Base-by-base conservation (phyloP, 805 yeast species). In the Blastobotrys mokoenaii region DNA sequence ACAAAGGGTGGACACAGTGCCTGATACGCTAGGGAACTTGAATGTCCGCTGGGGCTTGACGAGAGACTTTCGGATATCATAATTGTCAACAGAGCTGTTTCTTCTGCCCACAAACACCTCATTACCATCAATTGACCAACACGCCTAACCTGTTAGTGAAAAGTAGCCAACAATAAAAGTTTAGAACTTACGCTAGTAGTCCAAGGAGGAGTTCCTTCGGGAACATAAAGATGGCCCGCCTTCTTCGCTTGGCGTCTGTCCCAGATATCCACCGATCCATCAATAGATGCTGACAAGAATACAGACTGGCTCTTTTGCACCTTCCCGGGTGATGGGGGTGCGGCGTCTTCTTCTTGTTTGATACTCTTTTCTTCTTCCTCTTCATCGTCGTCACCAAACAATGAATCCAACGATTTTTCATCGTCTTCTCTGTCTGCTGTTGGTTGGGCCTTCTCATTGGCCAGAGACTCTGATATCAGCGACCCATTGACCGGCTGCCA, bases 71-170 rank as follows among this genome's bases (percentile, higher is more conserved):
- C 69, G 58, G 14, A 68, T 44, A 29, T 66, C 67, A 46, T 55
- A 68, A 48, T 64, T 70, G 54, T 90, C 96, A 3, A 90, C 87
- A 1, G 82, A 71, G 38, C 93, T 82, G 60, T 90, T 93, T 62
- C 98, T 75, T 51, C 98, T 74, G 0, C 97, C 99, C 2, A 80
- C 87, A 58, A 72, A 90, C 3, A 88, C 71, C 36, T 67, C 71
- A 46, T 84, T 80, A 9, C 98, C 98, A 56, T 82, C 81, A 43
- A 70, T 69, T 7, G 95, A 81, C 97, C 97, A 90, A 46, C 84
- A 77, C 0, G 96, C 69, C 27, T 22, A 22, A 22, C 4, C 27
- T 8, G 8, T 4, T 22, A 22, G 27, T 22, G 4, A 22, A 8
- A 5, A 22, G 4, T 22, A 22, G 27, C 27, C 4, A 22, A 22